phyloP scores from a whole-genome alignment of 805 yeast genomes.

The Ogataea paradorogensis region DNA sequence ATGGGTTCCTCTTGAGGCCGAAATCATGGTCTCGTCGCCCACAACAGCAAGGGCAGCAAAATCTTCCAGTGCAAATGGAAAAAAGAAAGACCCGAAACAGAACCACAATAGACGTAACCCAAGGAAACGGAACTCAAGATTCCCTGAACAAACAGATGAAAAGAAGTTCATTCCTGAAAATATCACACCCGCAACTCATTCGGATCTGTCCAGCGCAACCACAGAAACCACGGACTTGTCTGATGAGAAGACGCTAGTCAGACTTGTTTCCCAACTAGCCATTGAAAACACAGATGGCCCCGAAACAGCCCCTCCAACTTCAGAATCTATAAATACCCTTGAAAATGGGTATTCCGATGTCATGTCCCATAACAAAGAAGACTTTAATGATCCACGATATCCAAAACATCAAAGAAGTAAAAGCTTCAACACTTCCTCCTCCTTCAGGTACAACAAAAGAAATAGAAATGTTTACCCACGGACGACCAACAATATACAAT shows the following conservation, averaged over 20 bases:
- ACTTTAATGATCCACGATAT: constrained; percentile 4
- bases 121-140: constrained; percentile 3
- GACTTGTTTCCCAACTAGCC: constrained; percentile 7
- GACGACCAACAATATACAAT: constrained; percentile 7
- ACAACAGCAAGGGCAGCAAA: constrained; percentile 5
- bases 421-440: constrained; percentile 3
- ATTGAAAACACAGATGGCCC: constrained; percentile 4
- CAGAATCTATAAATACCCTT: constrained; percentile 13
- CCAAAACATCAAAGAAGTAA: constrained; percentile 8
- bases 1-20: constrained; percentile 27
- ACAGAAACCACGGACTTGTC: constrained; percentile 14
- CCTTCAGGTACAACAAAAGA: constrained; percentile 11
- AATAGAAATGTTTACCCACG: constrained; percentile 12
- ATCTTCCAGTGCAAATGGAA: constrained; percentile 1
- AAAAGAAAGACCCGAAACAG: constrained; percentile 9
- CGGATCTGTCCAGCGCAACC: constrained; percentile 12
- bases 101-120: constrained; percentile 1
- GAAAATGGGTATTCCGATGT: constrained; percentile 8
- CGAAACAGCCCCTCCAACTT: constrained; percentile 14
- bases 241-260: constrained; percentile 8
- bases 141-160: not conserved
- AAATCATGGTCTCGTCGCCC: constrained; percentile 22
- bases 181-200: constrained; percentile 7
- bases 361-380: constrained; percentile 1
- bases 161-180: not conserved